Base-by-base conservation (phyloP, 371 early-diverging fungal species). In the Mortierella sp. region DNA sequence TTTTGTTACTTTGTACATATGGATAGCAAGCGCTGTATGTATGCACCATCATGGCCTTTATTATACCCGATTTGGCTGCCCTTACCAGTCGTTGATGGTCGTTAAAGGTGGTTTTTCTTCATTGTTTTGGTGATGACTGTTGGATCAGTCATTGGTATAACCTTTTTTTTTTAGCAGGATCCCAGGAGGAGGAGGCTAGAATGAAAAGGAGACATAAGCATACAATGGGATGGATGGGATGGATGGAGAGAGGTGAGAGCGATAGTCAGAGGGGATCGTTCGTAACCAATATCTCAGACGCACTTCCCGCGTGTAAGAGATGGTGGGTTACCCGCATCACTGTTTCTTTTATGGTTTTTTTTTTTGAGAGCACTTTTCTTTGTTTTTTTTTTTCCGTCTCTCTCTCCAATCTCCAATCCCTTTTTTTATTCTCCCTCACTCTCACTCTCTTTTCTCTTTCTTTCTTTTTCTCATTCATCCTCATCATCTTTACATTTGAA, bases 301-400 rank as follows among this genome's bases (percentile, higher is more conserved):
- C 55, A 30, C 30, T 30, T 28, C 39, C 24, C 30, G 63, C 49
- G 49, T 51, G 49, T 2, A n/a, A 0, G 35, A 52, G 35, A 32
- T 37, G 66, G 55, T 57, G 66, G 43, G 55, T 24, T 35, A 55
- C 57, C 66, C 66, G 28, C 66, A 57, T 54, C 55, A 37, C 57
- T 30, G 16, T 64, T 14, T 58, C 30, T 26, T 64, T 12, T 32
- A 30, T 40, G 43, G 2, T 40, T 40, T 40, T 32, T 52, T 55
- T 58, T 26, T 28, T 67, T 59, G 59, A 20, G 32, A 52, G 60
- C 51, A 26, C 35, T 65, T 30, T 47, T 24, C 24, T 35, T n/a
- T 24, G 11, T 54, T 16, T 51, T 37, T 28, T 30, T 43, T 14
- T 57, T 37, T 14, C 40, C 51, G 37, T 54, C 35, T 58, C 32